Base-by-base conservation (phyloP, 352 stramenopile species). In the Phytophthora crassamura region DNA sequence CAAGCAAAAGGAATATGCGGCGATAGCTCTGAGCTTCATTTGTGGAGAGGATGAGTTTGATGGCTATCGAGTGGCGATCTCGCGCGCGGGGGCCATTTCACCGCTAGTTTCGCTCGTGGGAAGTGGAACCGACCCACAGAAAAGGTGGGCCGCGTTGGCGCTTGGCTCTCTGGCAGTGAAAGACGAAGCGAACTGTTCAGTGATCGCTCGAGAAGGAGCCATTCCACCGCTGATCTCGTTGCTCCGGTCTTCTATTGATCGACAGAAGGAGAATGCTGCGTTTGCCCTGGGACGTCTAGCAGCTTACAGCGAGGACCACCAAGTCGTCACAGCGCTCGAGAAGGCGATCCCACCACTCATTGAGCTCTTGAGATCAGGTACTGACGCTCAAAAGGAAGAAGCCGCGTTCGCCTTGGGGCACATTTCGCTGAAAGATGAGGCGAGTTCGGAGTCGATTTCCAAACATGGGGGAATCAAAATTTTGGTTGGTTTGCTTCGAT, bases 301-400 rank as follows among this genome's bases (percentile, higher is more conserved):
- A 7, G 45, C 45, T 12, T 52, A 39, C 45, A 52, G 45, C n/a
- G 8, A 12, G 15, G 45, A 39, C 7, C 25, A n/a, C 18, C 15
- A 25, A 22, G 25, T 52, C 15, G 28, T 52, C 7, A 38, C 25
- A 20, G 45, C 22, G 14, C 28, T 52, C 14, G 45, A 52, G 30
- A 7, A 35, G 7, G 28, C 45, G 20, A n/a, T 28, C 14, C 15
- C 22, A 28, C 22, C 22, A 28, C 22, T 28, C 22, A 4, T 28
- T 28, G 22, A 28, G 22, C 22, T 28, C 22, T 28, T 28, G 22
- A 28, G 22, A 28, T 28, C 22, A 28, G 40, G 40, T 10, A 36
- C 30, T n/a, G 40, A 60, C 18, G 40, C 20, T 4, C 52, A 61
- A 16, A 61, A 53, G 18, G 53, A 53, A 25, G 46, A 61, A 36